These are phyloP conservation scores for Pythium angustatum DNA, from an alignment of 352 stramenopile species.

Conservation along the genomic window DNA sequence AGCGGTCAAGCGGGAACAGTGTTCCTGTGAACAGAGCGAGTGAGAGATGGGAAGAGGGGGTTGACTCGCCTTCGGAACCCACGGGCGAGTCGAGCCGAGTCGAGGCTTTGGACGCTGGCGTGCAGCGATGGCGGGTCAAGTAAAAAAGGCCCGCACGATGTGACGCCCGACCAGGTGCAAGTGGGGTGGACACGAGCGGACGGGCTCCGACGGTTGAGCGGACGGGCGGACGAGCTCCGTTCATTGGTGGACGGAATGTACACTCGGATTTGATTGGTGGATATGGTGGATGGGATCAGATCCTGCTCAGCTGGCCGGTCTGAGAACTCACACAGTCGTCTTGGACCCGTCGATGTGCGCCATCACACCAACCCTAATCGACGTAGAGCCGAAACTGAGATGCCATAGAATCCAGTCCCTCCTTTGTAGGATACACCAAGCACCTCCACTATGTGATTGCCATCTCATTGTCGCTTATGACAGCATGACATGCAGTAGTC, in stretches of 20 bases:
- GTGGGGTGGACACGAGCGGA: background rate
- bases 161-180: background rate
- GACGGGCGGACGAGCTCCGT: background rate
- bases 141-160: background rate
- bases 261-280: background rate
- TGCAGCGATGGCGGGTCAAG: background rate
- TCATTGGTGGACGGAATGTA: background rate
- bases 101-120: background rate
- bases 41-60: too few relatives aligned
- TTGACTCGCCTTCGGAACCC: too few relatives aligned
- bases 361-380: background rate
- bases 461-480: conserved; percentile 30
- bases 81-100: too few relatives aligned
- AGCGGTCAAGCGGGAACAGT: too few relatives aligned
- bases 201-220: background rate
- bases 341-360: background rate
- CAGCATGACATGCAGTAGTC: conserved; percentile 9
- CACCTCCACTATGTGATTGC: background rate
- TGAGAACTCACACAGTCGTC: background rate
- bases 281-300: conserved; percentile 6
- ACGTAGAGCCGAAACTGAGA: background rate
- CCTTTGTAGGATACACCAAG: background rate
- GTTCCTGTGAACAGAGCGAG: too few relatives aligned
- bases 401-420: conserved; percentile 6
- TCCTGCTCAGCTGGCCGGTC: background rate